Conservation (phyloP, 805 yeast species). For the Saturnispora saitoi region DNA sequence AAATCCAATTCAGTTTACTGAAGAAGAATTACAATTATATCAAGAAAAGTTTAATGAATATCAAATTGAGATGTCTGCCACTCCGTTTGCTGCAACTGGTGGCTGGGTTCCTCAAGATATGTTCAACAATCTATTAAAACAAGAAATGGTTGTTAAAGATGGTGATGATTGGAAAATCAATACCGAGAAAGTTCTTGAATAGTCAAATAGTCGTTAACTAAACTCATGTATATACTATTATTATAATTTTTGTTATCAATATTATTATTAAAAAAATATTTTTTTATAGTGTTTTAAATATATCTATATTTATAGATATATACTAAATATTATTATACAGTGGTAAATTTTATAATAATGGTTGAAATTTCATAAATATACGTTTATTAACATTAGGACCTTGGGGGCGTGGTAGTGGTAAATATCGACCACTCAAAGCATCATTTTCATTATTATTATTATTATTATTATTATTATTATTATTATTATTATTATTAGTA, state of each 20-base stretch:
- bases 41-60: conserved; percentile 52
- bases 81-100: conserved; percentile 82
- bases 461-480: not conserved
- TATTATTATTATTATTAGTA: too few species aligned
- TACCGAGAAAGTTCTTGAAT: conserved; percentile 21
- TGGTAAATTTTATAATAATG: conserved; percentile 16
- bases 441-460: not conserved
- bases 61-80: conserved; percentile 56
- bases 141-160: conserved; percentile 57
- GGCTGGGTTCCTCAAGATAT: conserved; percentile 96
- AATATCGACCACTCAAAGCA: conserved; percentile 11
- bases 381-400: conserved; percentile 7
- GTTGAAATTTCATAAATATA: conserved; percentile 25
- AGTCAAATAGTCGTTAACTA: not conserved
- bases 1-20: conserved; percentile 56
- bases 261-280: not conserved
- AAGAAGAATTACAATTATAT: conserved; percentile 50
- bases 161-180: conserved; percentile 37
- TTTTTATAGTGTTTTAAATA: not conserved
- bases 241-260: not conserved
- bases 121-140: conserved; percentile 62
- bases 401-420: conserved; percentile 14
- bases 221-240: not conserved
- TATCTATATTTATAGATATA: too few species aligned
- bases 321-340: too few species aligned